A percentile compares a stretch with the other conserved stretches of the same genome.
These are phyloP conservation scores for Talaromyces sp. DNA, from an alignment of 2,329 filamentous ascomycete genomes.

Conservation along the genomic window DNA sequence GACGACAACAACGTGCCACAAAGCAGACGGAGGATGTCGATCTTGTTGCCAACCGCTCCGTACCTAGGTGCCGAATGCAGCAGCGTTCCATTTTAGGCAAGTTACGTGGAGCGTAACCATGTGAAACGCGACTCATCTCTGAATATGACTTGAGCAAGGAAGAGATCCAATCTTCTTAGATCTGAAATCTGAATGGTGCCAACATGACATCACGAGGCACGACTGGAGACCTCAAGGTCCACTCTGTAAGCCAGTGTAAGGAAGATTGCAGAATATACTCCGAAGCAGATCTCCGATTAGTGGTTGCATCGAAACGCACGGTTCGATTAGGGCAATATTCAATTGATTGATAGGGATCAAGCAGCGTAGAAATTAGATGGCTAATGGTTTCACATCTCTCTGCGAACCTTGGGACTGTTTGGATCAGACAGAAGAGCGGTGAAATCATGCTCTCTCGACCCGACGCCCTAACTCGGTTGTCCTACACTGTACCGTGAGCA, in stretches of 20 bases:
- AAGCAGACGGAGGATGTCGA: background rate
- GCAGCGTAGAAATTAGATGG: background rate
- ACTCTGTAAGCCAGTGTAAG: background rate
- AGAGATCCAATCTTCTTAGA: background rate
- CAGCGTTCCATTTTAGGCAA: conserved; percentile 3
- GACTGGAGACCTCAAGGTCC: background rate
- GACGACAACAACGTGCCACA: background rate
- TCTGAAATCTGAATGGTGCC: background rate
- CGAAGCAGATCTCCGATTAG: background rate
- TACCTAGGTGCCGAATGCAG: background rate
- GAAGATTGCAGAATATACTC: background rate
- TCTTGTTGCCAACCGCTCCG: background rate
- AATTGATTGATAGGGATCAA: background rate
- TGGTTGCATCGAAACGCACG: background rate
- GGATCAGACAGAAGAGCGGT: background rate
- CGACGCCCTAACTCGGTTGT: background rate
- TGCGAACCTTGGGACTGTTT: background rate
- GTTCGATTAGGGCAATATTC: background rate
- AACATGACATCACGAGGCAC: conserved; percentile 3
- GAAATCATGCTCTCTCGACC: background rate
- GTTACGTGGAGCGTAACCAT: background rate
- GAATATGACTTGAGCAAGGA: background rate
- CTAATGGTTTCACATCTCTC: background rate
- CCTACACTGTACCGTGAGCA: background rate
- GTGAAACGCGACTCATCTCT: background rate